Base-by-base conservation (phyloP, 164 flowering plant species). In the Aristolochia californica region DNA sequence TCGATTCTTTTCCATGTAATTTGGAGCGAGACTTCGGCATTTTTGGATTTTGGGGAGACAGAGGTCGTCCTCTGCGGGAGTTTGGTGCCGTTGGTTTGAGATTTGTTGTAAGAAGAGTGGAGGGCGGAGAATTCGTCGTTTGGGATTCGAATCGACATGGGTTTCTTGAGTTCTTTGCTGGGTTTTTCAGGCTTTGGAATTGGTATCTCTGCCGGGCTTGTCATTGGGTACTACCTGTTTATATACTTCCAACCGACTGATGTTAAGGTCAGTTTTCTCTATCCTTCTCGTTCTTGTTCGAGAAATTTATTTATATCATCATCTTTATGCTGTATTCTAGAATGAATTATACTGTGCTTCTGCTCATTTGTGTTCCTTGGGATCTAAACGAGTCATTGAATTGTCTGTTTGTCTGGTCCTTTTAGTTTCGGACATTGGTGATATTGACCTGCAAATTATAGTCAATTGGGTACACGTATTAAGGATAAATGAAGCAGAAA, bases 161-260 rank as follows among this genome's bases (percentile, higher is more conserved):
- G 94, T 43, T 68, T 83, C 52, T 47, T 82, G 5, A 85, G 91
- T 65, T 72, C 78, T 44, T 48, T 88, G 48, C 20, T 83, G 47
- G 95, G 96, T 25, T 81, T 83, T 22, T 67, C 53, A 52, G 95
- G 98, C 61, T 91, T 91, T 64, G 96, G 96, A 55, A 25, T 84
- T 45, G 96, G 97, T 28, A 59, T 79, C 57, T 77, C 89, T 11
- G 15, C 71, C 56, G 96, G 97, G 3, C 73, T 88, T 25, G 73
- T 72, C n/a, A 58, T 78, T 66, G 98, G 96, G 0, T 91, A 91
- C 61, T 84, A 43, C 53, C 66, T 88, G 56, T 91, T 91, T 80
- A 83, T 88, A 67, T 88, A 80, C 73, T 75, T 78, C 61, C 86
- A 85, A 51, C 75, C 96, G 11, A 72, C 57, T 62, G 93, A 91